Evolutionary conservation across 78 protist species (phyloP).

Genomic region (slime mould (Dictyostelium discoideum)): dicty_2.7 NC_007089.4:1744501-1745000

Average conservation of each 20-base stretch:
- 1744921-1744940: not conserved
- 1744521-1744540: conserved; percentile 34
- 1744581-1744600: conserved; percentile 19
- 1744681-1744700: conserved; percentile 54
- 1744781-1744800: conserved; percentile 40
- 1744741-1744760: conserved; percentile 81
- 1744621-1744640: not conserved
- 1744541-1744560: conserved; percentile 6
- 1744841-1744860: conserved; percentile 53
- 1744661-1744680: not conserved
- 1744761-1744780: conserved; percentile 64
- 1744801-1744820: not conserved
- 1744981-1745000: conserved; percentile 79
- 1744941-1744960: conserved; percentile 58
- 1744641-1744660: not conserved
- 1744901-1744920: not conserved
- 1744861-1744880: conserved; percentile 29
- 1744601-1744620: not conserved
- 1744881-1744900: not conserved
- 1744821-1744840: conserved; percentile 80
- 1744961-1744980: conserved; percentile 60
- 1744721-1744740: conserved; percentile 85
- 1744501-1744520: conserved; percentile 19
- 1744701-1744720: not conserved
- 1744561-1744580: not conserved